These are phyloP conservation scores for Euphorbia corollata DNA, from an alignment of 441 rosid species.

Conservation along the genomic window DNA sequence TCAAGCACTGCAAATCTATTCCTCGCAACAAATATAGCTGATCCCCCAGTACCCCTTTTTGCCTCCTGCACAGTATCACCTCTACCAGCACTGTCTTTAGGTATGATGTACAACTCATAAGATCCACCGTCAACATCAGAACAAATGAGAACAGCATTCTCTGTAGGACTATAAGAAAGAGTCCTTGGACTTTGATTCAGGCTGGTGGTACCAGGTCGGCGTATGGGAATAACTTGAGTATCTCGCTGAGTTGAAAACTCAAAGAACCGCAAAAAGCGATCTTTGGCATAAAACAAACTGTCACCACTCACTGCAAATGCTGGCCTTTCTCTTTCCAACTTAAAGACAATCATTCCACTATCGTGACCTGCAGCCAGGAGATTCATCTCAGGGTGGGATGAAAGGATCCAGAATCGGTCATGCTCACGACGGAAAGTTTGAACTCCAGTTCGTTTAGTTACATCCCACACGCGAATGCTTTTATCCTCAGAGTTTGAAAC, in stretches of 20 bases:
- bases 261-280: slow-evolving; percentile 62
- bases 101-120: slow-evolving; percentile 69
- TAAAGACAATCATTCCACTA: slow-evolving; percentile 88
- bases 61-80: slow-evolving; percentile 68
- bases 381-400: slow-evolving; percentile 83
- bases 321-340: slow-evolving; percentile 83
- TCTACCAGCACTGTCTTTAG: slow-evolving; percentile 60
- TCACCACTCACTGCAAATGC: slow-evolving; percentile 79
- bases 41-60: slow-evolving; percentile 66
- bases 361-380: slow-evolving; percentile 92
- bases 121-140: slow-evolving; percentile 87
- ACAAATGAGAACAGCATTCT: slow-evolving; percentile 70
- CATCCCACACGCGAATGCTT: slow-evolving; percentile 91
- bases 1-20: slow-evolving; percentile 78
- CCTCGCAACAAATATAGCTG: slow-evolving; percentile 71
- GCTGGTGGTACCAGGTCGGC: slow-evolving; percentile 68
- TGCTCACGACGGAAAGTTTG: slow-evolving; percentile 84
- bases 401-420: slow-evolving; percentile 80
- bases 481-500: slow-evolving; percentile 87
- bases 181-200: slow-evolving; percentile 83
- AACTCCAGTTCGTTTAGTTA: slow-evolving; percentile 71
- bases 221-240: slow-evolving; percentile 62
- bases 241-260: slow-evolving; percentile 67
- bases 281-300: slow-evolving; percentile 54
- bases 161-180: slow-evolving; percentile 78